Percentiles rank a stretch among this genome's conserved stretches.
These are phyloP conservation scores for Hygrocybe punicea DNA, from an alignment of 768 basidiomycete genomes.

Conservation along the genomic window DNA sequence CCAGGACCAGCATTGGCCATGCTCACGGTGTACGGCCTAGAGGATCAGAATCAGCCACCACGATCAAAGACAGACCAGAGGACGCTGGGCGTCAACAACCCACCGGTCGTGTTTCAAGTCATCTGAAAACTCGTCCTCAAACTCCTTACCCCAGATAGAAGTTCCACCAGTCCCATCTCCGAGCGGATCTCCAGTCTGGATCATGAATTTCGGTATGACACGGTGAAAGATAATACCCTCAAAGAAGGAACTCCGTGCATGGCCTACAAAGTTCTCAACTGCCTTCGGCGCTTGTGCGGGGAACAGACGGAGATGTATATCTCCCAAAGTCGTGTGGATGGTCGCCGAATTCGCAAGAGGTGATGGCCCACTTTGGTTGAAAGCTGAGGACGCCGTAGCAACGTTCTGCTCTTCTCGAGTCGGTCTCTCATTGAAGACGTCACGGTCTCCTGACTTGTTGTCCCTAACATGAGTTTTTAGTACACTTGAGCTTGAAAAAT, in stretches of 20 bases:
- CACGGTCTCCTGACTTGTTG: slow-evolving; percentile 82
- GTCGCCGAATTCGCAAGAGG: slow-evolving; percentile 76
- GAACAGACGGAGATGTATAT: slow-evolving; percentile 86
- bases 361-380: slow-evolving; percentile 55
- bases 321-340: slow-evolving; percentile 93
- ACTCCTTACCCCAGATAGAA: slow-evolving; percentile 86
- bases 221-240: slow-evolving; percentile 95
- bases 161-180: slow-evolving; percentile 91
- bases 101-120: slow-evolving; percentile 88
- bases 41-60: not conserved
- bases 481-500: not conserved
- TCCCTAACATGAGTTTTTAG: slow-evolving; percentile 48
- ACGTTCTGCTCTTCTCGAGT: slow-evolving; percentile 94
- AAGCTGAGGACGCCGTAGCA: slow-evolving; percentile 55
- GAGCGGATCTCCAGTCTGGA: slow-evolving; percentile 94
- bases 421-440: slow-evolving; percentile 97
- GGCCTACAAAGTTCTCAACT: slow-evolving; percentile 97
- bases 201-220: slow-evolving; percentile 98
- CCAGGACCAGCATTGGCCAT: slow-evolving; percentile 91
- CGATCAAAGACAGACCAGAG: not conserved
- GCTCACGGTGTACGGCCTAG: slow-evolving; percentile 88
- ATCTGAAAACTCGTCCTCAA: slow-evolving; percentile 91
- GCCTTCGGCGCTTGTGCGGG: slow-evolving; percentile 91
- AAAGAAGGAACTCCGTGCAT: slow-evolving; percentile 84
- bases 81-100: slow-evolving; percentile 18